A percentile compares a stretch with the other conserved stretches of the same genome.
These are phyloP conservation scores for Melanomma pulvis-pyrius DNA, from an alignment of 495 filamentous ascomycete species.

Conservation along the genomic window DNA sequence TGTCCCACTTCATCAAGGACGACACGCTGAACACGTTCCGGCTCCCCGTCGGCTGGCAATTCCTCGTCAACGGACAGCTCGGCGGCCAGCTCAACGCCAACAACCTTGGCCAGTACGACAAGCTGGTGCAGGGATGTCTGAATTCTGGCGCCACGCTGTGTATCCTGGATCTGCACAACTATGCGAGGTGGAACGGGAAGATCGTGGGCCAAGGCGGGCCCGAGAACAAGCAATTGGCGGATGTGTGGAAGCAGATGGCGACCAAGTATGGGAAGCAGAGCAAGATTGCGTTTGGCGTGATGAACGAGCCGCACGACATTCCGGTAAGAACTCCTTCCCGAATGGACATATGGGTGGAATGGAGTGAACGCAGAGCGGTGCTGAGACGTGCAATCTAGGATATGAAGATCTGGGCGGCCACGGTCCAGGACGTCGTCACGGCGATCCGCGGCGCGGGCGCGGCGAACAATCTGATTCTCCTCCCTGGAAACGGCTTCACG, in stretches of 20 bases:
- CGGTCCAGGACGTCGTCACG: slow-evolving; percentile 59
- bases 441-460: slow-evolving; percentile 63
- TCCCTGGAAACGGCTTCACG: slow-evolving; percentile 55
- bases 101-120: slow-evolving; percentile 59
- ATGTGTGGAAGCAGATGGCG: slow-evolving; percentile 61
- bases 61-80: slow-evolving; percentile 54
- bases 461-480: slow-evolving; percentile 56
- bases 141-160: slow-evolving; percentile 55
- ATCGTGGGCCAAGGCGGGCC: slow-evolving; percentile 64
- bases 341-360: slow-evolving; percentile 1
- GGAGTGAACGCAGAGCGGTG: too few relatives aligned
- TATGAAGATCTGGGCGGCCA: slow-evolving; percentile 54
- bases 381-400: slow-evolving; percentile 32
- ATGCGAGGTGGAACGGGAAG: slow-evolving; percentile 61
- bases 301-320: slow-evolving; percentile 63
- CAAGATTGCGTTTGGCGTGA: slow-evolving; percentile 61
- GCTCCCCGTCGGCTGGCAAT: slow-evolving; percentile 61
- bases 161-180: slow-evolving; percentile 64
- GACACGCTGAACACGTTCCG: slow-evolving; percentile 60
- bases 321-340: slow-evolving; percentile 13
- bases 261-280: slow-evolving; percentile 53
- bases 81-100: slow-evolving; percentile 53
- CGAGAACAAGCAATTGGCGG: slow-evolving; percentile 58
- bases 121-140: slow-evolving; percentile 61
- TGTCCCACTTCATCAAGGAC: slow-evolving; percentile 58